Base-by-base conservation (phyloP, 768 basidiomycete genomes). In the Sporobolomyces pararoseus region DNA sequence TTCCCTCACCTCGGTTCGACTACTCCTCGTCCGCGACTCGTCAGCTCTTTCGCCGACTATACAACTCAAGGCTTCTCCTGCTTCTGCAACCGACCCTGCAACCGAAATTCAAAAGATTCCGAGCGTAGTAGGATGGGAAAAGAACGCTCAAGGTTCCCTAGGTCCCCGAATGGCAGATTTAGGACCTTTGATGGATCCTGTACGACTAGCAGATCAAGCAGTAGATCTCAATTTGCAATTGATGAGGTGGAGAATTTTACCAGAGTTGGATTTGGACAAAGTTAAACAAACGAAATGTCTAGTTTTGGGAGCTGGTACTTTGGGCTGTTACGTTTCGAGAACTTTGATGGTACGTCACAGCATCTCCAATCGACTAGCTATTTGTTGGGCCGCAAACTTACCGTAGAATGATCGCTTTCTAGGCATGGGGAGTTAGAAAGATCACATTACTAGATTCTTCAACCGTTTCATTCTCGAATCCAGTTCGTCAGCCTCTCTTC, bases 201-300 rank as follows among this genome's bases (percentile, higher is more conserved):
- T 83, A 6, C 83, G 92, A 74, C 84, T 98, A 7, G 94, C 95
- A 1, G 87, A 90, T 72, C 95, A 99, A 79, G 96, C 96, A 0
- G 92, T 98, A n/a, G 93, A 97, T 80, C 82, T 99, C 47, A 99
- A 98, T 78, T 82, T 98, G 55, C 97, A 97, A 78, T 84, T 99
- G 49, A 98, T 99, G 95, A 85, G 91, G 25, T 98, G 95, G 95
- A 85, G 95, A 25, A 92, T 98, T 73, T 82, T 98, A 25, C 96
- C 96, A 19, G 81, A 85, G 1, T 86, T 99, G 57, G 85, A 98
- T 72, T 84, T 98, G 17, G 94, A 96, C 62, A 90, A 88, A 80
- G 85, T 99, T 27, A 86, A 90, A 2, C 77, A 79, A 0, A 91
- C 93, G 3, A 84, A 81, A 68, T 95, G 91, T 78, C 81, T 99